Percentiles rank a stretch among this genome's conserved stretches.
These are phyloP conservation scores for Agapanthus africanus DNA, from an alignment of 106 monocot genomes.

Conservation along the genomic window DNA sequence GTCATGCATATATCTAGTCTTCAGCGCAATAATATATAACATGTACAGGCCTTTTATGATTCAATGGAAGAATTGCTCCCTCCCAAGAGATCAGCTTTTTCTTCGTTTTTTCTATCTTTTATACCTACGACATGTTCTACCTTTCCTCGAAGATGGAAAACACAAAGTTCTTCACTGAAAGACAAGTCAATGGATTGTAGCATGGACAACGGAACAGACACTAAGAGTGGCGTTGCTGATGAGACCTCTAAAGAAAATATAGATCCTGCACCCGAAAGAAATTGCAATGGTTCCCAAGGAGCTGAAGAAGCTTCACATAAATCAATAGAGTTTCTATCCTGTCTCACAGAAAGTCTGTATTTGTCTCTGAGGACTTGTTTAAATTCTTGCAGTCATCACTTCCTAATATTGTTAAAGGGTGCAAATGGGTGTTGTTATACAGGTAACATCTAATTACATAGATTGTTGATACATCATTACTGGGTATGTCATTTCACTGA, in stretches of 20 bases:
- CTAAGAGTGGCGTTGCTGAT: conserved; percentile 16
- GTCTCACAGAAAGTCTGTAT: conserved; percentile 55
- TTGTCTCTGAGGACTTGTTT: conserved; percentile 59
- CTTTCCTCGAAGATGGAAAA: conserved; percentile 36
- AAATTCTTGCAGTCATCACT: conserved; percentile 72
- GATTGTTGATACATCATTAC: background rate
- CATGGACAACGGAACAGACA: conserved; percentile 21
- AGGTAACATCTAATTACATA: conserved; percentile 36
- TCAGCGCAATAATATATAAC: conserved; percentile 3
- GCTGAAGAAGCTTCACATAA: background rate
- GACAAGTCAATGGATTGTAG: conserved; percentile 20
- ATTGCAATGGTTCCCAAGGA: conserved; percentile 19
- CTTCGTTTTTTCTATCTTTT: conserved; percentile 37
- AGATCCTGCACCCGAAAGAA: conserved; percentile 17
- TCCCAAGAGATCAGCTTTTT: conserved; percentile 25
- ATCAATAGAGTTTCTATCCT: conserved; percentile 19
- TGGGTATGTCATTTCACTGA: conserved; percentile 9
- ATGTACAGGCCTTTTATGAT: conserved; percentile 24
- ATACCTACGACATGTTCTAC: conserved; percentile 26
- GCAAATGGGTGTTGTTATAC: conserved; percentile 77
- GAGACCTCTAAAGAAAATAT: conserved; percentile 1
- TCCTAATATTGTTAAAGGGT: conserved; percentile 89
- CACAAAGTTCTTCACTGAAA: conserved; percentile 22
- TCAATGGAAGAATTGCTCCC: conserved; percentile 28
- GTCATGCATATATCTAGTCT: background rate